Conservation (phyloP, 2,329 filamentous ascomycete genomes). For the Hypoxylon sp. region DNA sequence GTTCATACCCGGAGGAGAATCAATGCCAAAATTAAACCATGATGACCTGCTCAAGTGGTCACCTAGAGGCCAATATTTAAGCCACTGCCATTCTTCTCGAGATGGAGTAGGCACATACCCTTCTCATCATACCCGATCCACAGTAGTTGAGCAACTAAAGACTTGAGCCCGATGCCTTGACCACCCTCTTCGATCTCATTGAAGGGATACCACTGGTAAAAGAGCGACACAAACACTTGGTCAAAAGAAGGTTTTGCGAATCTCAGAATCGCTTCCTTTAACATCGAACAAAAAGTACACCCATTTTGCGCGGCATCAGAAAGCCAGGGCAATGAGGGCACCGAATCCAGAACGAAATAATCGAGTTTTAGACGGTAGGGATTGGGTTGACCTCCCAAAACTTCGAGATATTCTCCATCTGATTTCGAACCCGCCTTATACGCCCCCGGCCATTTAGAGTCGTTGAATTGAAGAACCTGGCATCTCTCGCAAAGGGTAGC, state of each 20-base stretch:
- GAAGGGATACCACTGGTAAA: not conserved
- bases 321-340: conserved; percentile 4
- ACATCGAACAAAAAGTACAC: conserved; percentile 5
- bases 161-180: not conserved
- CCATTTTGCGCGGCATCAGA: conserved; percentile 1
- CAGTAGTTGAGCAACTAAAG: not conserved
- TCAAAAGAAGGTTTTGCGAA: not conserved
- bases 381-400: not conserved
- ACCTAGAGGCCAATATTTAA: not conserved
- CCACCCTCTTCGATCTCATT: not conserved
- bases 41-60: conserved; percentile 4
- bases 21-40: conserved; percentile 15
- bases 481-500: conserved; percentile 1
- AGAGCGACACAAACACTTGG: not conserved
- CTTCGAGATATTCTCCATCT: conserved; percentile 2
- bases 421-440: not conserved
- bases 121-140: conserved; percentile 9
- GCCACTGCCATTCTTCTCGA: not conserved
- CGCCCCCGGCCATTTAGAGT: conserved; percentile 4
- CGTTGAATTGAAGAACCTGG: conserved; percentile 4
- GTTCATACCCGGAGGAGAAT: conserved; percentile 10
- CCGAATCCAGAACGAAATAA: conserved; percentile 3
- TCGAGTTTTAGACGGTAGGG: not conserved
- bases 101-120: not conserved
- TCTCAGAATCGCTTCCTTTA: conserved; percentile 6